Evolutionary conservation across 192 early-diverging fungal genomes (phyloP).

Genomic region (Phlyctochytrium bullatum): DNA sequence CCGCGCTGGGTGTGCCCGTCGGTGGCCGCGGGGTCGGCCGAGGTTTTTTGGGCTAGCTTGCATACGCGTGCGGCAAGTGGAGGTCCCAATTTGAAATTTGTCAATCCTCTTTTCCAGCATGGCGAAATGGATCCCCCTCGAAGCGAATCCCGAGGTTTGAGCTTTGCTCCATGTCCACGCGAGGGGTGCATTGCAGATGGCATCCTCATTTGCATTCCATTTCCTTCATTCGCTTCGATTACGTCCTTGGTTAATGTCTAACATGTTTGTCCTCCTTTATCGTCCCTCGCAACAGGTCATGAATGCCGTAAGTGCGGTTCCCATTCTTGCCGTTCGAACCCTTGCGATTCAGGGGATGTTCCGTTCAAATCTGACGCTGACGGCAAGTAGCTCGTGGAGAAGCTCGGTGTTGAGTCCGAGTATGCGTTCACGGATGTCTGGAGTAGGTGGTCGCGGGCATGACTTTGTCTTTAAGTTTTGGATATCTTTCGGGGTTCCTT

Average conservation of each 20-base stretch:
- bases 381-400: slow-evolving; percentile 68
- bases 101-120: not conserved
- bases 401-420: slow-evolving; percentile 57
- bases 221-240: too few relatives aligned
- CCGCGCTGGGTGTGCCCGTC: too few relatives aligned
- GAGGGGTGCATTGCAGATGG: too few relatives aligned
- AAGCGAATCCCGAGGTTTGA: slow-evolving; percentile 81
- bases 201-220: too few relatives aligned
- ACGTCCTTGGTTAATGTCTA: not conserved
- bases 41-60: too few relatives aligned
- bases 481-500: not conserved
- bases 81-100: too few relatives aligned
- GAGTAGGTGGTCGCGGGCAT: too few relatives aligned
- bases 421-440: slow-evolving; percentile 80
- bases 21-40: too few relatives aligned
- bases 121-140: slow-evolving; percentile 78
- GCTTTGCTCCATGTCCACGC: slow-evolving; percentile 2
- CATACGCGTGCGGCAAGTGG: too few relatives aligned
- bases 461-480: not conserved
- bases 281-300: slow-evolving; percentile 62
- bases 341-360: not conserved
- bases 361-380: too few relatives aligned
- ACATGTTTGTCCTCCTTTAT: too few relatives aligned
- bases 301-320: slow-evolving; percentile 49
- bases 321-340: not conserved